Percentiles rank a stretch among this genome's conserved stretches.
phyloP scores from a whole-genome alignment of 2,329 filamentous ascomycete genomes.

The Fusarium phyllophilum region DNA sequence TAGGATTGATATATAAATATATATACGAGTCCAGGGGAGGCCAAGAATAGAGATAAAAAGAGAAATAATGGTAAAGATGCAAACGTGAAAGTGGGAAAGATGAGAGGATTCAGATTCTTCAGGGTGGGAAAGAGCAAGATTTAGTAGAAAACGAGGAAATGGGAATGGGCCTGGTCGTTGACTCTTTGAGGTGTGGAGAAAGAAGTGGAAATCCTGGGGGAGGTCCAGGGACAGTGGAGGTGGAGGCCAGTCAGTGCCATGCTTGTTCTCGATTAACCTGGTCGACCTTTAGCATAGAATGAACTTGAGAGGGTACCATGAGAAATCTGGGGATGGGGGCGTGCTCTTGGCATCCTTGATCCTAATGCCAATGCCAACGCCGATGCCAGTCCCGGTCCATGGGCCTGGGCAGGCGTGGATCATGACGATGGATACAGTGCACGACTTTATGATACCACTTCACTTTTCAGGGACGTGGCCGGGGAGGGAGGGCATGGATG shows the following conservation, averaged over 20 bases:
- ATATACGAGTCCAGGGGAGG: not conserved
- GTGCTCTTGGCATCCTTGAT: constrained; percentile 18
- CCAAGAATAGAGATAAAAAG: not conserved
- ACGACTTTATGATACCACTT: constrained; percentile 9
- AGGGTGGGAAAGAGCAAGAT: constrained; percentile 37
- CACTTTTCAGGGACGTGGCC: not conserved
- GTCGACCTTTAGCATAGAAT: not conserved
- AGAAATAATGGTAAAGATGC: constrained; percentile 9
- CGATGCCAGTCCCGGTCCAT: not conserved
- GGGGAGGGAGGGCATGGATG: not conserved
- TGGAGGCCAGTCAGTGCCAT: constrained; percentile 31
- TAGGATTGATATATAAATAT: constrained; percentile 8
- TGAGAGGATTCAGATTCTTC: constrained; percentile 19
- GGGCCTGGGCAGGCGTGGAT: constrained; percentile 11
- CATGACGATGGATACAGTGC: constrained; percentile 32
- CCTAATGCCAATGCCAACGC: not conserved
- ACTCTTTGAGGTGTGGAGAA: constrained; percentile 39
- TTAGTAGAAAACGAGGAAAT: constrained; percentile 42
- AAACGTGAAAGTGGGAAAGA: constrained; percentile 23
- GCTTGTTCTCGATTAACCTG: constrained; percentile 2
- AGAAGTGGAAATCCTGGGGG: constrained; percentile 45
- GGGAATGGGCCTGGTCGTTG: constrained; percentile 25
- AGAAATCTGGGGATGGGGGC: constrained; percentile 18
- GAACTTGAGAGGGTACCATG: not conserved
- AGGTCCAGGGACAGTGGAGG: constrained; percentile 37